A percentile compares a stretch with the other conserved stretches of the same genome.
These are phyloP conservation scores for Teratosphaeria epicoccoides DNA, from an alignment of 2,329 filamentous ascomycete species.

Conservation along the genomic window DNA sequence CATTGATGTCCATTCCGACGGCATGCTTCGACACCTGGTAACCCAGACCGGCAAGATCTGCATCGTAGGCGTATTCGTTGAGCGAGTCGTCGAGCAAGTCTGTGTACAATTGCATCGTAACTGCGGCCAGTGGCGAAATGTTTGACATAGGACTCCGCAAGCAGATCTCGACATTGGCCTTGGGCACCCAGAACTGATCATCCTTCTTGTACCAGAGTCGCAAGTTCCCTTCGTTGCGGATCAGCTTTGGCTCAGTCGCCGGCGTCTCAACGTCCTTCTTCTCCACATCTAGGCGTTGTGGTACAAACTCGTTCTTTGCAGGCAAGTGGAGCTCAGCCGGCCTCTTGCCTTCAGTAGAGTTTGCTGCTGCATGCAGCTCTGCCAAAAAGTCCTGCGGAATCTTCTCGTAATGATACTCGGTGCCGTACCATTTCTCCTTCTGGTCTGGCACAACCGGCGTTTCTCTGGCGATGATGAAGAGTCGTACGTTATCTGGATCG, in stretches of 20 bases:
- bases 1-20: conserved; percentile 63
- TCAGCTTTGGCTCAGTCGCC: conserved; percentile 61
- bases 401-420: conserved; percentile 75
- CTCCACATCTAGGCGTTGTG: conserved; percentile 83
- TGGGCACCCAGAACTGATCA: conserved; percentile 95
- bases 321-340: conserved; percentile 70
- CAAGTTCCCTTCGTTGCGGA: conserved; percentile 70
- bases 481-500: conserved; percentile 77
- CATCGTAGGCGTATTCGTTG: conserved; percentile 90
- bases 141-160: conserved; percentile 70
- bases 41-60: conserved; percentile 78
- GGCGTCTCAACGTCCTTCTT: conserved; percentile 80
- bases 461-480: conserved; percentile 72
- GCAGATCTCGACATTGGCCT: conserved; percentile 75
- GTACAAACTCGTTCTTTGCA: conserved; percentile 91
- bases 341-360: conserved; percentile 44
- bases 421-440: conserved; percentile 96
- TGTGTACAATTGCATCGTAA: conserved; percentile 70
- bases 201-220: conserved; percentile 98
- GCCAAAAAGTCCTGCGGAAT: conserved; percentile 66
- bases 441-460: conserved; percentile 74
- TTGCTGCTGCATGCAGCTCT: conserved; percentile 55
- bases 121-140: conserved; percentile 64
- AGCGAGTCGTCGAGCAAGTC: conserved; percentile 81
- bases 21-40: conserved; percentile 67